A percentile compares a stretch with the other conserved stretches of the same genome.
Evolutionary conservation across 73 alveolate species (phyloP).

Genomic region (Paramecium bursaria): DNA sequence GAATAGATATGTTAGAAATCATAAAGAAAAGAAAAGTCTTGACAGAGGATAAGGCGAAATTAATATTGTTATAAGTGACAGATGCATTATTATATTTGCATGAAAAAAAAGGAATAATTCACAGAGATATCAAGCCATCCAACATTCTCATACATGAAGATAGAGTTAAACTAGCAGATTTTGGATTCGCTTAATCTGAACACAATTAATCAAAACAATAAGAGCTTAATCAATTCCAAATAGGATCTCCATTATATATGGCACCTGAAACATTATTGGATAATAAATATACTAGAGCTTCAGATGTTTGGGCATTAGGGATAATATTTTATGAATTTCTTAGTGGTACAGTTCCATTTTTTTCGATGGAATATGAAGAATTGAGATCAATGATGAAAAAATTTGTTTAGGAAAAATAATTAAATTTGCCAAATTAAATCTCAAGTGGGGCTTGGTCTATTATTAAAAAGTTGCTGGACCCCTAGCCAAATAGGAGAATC

Average conservation of each 20-base stretch:
- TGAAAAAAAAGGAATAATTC: constrained; percentile 46
- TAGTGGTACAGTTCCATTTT: constrained; percentile 40
- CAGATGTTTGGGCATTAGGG: constrained; percentile 53
- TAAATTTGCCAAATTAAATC: too few species aligned
- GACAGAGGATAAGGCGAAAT: constrained; percentile 20
- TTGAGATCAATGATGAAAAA: neutral
- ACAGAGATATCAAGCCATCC: constrained; percentile 67
- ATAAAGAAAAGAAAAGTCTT: neutral
- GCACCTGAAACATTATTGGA: constrained; percentile 36
- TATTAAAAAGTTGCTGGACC: too few species aligned
- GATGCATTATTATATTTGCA: constrained; percentile 30
- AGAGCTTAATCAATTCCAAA: constrained; percentile 11
- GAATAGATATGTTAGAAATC: neutral
- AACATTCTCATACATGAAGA: constrained; percentile 60
- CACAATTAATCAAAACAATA: constrained; percentile 3
- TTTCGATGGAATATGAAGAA: constrained; percentile 42
- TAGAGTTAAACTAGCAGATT: constrained; percentile 65
- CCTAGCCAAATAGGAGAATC: too few species aligned
- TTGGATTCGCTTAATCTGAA: constrained; percentile 58
- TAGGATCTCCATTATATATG: constrained; percentile 61
- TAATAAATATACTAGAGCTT: neutral
- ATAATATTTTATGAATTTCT: constrained; percentile 26
- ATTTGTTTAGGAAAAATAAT: constrained; percentile 8
- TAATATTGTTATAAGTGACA: constrained; percentile 4
- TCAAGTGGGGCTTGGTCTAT: too few species aligned